phyloP scores from a whole-genome alignment of 495 filamentous ascomycete genomes.

The Hypoxylon rickii region DNA sequence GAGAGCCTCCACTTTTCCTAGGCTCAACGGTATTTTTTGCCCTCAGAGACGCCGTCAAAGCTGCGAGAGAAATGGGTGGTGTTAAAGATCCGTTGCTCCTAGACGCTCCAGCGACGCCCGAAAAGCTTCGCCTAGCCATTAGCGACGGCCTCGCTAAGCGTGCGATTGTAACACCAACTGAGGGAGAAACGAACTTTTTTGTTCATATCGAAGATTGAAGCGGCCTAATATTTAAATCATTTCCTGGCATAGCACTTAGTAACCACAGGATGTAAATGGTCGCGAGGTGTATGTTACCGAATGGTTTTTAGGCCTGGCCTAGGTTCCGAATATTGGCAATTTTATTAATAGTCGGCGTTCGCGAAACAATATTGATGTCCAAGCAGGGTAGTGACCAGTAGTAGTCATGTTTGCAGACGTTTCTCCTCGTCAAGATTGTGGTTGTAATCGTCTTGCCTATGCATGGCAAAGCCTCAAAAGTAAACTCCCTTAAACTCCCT shows the following conservation, averaged over 20 bases:
- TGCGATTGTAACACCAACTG: slow-evolving; percentile 62
- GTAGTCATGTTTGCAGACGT: too few species aligned
- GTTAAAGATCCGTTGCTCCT: slow-evolving; percentile 54
- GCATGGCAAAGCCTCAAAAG: too few species aligned
- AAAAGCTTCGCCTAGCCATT: slow-evolving; percentile 72
- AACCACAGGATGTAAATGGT: too few species aligned
- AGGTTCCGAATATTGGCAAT: too few species aligned
- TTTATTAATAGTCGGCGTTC: too few species aligned
- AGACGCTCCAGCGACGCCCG: slow-evolving; percentile 70
- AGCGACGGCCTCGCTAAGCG: slow-evolving; percentile 75
- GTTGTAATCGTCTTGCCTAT: too few species aligned
- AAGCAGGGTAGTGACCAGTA: too few species aligned
- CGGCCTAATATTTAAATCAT: neutral
- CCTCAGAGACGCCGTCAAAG: slow-evolving; percentile 71
- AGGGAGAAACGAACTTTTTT: slow-evolving; percentile 85
- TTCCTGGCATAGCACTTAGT: neutral
- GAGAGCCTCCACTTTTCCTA: slow-evolving; percentile 85
- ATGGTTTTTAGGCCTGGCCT: too few species aligned
- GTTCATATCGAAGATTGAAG: slow-evolving; percentile 27
- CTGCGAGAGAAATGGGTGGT: slow-evolving; percentile 65
- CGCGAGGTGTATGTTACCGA: too few species aligned
- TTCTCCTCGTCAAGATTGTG: too few species aligned
- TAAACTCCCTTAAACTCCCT: too few species aligned
- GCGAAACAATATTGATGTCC: too few species aligned
- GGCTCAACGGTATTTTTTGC: slow-evolving; percentile 82